phyloP scores from a whole-genome alignment of 2,329 filamentous ascomycete genomes.

The Pyrenophora teres region DNA sequence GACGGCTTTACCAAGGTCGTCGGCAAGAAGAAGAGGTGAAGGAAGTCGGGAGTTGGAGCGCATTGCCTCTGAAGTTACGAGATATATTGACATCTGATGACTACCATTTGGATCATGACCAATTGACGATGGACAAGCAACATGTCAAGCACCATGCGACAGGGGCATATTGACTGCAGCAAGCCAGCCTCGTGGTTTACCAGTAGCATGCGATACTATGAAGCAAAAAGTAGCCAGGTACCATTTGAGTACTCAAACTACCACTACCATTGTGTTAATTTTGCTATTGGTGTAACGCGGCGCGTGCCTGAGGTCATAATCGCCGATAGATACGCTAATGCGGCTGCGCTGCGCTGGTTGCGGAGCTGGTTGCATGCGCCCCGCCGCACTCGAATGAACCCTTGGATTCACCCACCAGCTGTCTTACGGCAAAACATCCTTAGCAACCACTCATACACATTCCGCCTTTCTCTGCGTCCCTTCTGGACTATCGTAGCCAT shows the following conservation, averaged over 20 bases:
- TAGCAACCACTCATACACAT: slow-evolving; percentile 9
- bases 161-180: too few relatives aligned
- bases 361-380: slow-evolving; percentile 20
- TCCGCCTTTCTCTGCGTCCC: background rate
- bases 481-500: slow-evolving; percentile 55
- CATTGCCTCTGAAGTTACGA: too few relatives aligned
- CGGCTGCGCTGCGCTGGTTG: slow-evolving; percentile 19
- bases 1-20: slow-evolving; percentile 52
- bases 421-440: slow-evolving; percentile 10
- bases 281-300: slow-evolving; percentile 7
- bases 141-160: too few relatives aligned
- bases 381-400: slow-evolving; percentile 12
- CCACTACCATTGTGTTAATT: background rate
- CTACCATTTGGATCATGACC: too few relatives aligned
- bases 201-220: too few relatives aligned
- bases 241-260: too few relatives aligned
- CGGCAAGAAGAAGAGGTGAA: slow-evolving; percentile 46
- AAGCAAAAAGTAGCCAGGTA: too few relatives aligned
- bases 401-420: slow-evolving; percentile 13
- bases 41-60: background rate
- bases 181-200: too few relatives aligned
- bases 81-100: too few relatives aligned
- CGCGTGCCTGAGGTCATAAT: slow-evolving; percentile 13
- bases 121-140: too few relatives aligned
- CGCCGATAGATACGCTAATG: slow-evolving; percentile 6